Evolutionary conservation across 2,329 filamentous ascomycete genomes (phyloP).

Genomic region (Thelonectria blattea): DNA sequence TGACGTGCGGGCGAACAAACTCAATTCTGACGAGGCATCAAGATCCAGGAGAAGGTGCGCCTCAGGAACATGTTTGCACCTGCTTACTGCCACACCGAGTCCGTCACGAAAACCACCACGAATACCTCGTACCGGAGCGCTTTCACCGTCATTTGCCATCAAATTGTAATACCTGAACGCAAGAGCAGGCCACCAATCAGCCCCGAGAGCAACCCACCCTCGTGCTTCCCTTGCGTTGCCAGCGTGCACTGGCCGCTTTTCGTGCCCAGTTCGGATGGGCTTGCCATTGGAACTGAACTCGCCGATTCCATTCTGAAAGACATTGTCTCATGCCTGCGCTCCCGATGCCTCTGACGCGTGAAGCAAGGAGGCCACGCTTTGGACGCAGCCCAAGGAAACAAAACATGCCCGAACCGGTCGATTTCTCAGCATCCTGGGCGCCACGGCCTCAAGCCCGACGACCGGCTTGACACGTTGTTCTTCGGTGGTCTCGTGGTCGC

Average conservation of each 20-base stretch:
- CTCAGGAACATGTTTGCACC: no score
- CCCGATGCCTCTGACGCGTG: slow-evolving; percentile 13
- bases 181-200: background rate
- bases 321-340: slow-evolving; percentile 37
- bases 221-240: slow-evolving; percentile 27
- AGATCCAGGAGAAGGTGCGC: no score
- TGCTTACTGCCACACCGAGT: no score
- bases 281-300: slow-evolving; percentile 14
- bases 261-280: slow-evolving; percentile 22
- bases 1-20: no score
- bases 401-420: background rate
- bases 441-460: background rate
- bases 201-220: background rate
- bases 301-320: slow-evolving; percentile 28
- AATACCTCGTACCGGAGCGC: no score
- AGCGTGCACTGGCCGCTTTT: slow-evolving; percentile 15
- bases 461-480: background rate
- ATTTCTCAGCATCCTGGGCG: background rate
- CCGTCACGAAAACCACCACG: no score
- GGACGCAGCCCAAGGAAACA: slow-evolving; percentile 16
- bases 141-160: background rate
- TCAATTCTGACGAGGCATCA: background rate
- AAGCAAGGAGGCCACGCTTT: slow-evolving; percentile 31
- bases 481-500: background rate
- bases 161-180: background rate